These are phyloP conservation scores for Coemansia sp. DNA, from an alignment of 192 early-diverging fungal genomes.

Conservation along the genomic window DNA sequence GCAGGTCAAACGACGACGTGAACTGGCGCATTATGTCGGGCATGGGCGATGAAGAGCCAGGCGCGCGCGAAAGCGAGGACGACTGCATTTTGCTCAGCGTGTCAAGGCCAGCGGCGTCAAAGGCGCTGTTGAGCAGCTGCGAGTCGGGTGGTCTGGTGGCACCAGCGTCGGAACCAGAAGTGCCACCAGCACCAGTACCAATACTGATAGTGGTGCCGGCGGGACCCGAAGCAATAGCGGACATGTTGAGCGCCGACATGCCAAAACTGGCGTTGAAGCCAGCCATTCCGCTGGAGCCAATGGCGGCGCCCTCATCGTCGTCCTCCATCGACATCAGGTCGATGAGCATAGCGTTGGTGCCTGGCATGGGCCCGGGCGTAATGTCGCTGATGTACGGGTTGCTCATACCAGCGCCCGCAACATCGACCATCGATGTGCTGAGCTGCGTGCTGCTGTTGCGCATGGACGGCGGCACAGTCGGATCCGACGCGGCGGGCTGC, in stretches of 20 bases:
- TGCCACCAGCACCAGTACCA: not conserved
- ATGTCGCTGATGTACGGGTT: conserved; percentile 55
- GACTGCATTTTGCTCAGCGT: conserved; percentile 39
- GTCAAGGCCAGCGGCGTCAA: conserved; percentile 51
- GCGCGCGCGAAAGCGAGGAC: conserved; percentile 18
- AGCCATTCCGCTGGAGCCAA: conserved; percentile 50
- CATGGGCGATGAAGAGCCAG: conserved; percentile 25
- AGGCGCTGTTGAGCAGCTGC: conserved; percentile 52
- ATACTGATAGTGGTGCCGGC: conserved; percentile 11
- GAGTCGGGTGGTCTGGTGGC: conserved; percentile 20
- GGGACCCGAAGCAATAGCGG: conserved; percentile 10
- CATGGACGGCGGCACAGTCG: conserved; percentile 8
- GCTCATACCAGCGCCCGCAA: conserved; percentile 30
- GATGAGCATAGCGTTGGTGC: conserved; percentile 45
- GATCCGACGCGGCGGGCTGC: conserved; percentile 5
- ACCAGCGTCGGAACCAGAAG: not conserved
- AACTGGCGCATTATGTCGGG: conserved; percentile 48
- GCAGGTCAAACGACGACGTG: conserved; percentile 47
- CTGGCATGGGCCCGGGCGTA: conserved; percentile 28
- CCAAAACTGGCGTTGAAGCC: conserved; percentile 56
- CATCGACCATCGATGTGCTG: conserved; percentile 41
- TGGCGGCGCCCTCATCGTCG: conserved; percentile 35
- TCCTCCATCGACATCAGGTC: conserved; percentile 56
- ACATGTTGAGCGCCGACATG: conserved; percentile 44
- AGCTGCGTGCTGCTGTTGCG: conserved; percentile 36